Base-by-base conservation (phyloP, 2,329 filamentous ascomycete species). In the Ceratocystis cacaofunesta region DNA sequence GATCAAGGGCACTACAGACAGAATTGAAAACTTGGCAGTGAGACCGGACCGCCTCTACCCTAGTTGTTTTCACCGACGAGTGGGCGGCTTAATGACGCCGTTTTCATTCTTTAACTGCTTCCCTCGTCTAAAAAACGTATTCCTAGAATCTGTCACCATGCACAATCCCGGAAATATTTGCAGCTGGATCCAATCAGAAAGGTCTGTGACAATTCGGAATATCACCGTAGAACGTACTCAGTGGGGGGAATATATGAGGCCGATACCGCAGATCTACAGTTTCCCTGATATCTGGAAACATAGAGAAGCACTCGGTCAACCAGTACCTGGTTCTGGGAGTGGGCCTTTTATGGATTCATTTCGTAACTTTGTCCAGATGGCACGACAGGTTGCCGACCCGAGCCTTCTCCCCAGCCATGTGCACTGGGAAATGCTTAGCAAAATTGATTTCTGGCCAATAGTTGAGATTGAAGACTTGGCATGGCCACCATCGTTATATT, bases 21-120 rank as follows among this genome's bases (percentile, higher is more conserved):
- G 32, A n/a, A 67, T 67, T 17, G 50, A 62, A n/a, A 67, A 67
- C 28, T 15, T 67, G 17, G 65, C 65, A 1, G 2, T 67, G 28
- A 6, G 8, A 5, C 19, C 60, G 19, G 48, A 48, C 10, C 43
- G 12, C 43, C 8, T 50, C 12, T 48, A 30, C 48, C 22, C 1
- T 17, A 17, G 25, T 3, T 3, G 5, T 2, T 15, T 32, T 6
- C 22, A 50, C 32, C 12, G 7, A 30, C 52, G 22, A 19, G n/a
- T 5, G 5, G 44, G 58, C 12, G 55, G 22, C 22, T 52, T 64
- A n/a, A 43, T 50, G 19, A 36, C 17, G 15, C 44, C 46, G n/a
- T 50, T 64, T 28, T 36, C 12, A 4, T 64, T 67, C 32, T 46
- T 67, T 6, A 58, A 62, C 30, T 43, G 25, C 15, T 67, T 67